Evolutionary conservation across 139 green algal genomes (phyloP).

Genomic region (Trebouxia sp.): DNA sequence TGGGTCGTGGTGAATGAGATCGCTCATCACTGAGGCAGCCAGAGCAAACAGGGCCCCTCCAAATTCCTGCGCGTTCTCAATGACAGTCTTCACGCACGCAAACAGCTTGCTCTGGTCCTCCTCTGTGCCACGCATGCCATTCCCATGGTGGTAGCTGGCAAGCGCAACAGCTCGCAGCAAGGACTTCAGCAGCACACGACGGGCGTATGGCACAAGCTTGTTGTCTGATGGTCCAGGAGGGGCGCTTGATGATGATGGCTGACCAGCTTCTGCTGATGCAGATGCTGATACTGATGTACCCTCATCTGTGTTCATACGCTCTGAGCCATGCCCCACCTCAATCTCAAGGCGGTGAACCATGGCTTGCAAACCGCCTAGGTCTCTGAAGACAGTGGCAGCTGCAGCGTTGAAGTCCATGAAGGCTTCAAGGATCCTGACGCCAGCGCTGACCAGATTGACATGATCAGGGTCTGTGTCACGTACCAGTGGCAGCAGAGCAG

Average conservation of each 20-base stretch:
- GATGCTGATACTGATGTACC: background rate
- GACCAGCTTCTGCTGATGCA: background rate
- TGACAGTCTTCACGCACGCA: constrained; percentile 66
- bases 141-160: constrained; percentile 71
- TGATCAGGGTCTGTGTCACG: constrained; percentile 59
- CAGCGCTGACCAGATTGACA: constrained; percentile 65
- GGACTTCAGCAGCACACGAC: constrained; percentile 85
- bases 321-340: constrained; percentile 56
- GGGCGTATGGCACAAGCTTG: constrained; percentile 44
- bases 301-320: constrained; percentile 13
- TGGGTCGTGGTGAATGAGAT: constrained; percentile 94
- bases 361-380: constrained; percentile 77
- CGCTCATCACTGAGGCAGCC: constrained; percentile 80
- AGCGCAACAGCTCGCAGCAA: constrained; percentile 85
- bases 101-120: constrained; percentile 53
- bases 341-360: constrained; percentile 73
- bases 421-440: constrained; percentile 56
- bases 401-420: constrained; percentile 86
- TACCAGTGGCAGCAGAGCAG: constrained; percentile 85
- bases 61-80: constrained; percentile 73
- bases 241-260: constrained; percentile 17
- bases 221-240: background rate
- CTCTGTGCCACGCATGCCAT: constrained; percentile 41
- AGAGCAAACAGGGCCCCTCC: constrained; percentile 89
- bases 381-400: constrained; percentile 73